Conservation (phyloP, 441 rosid species). For the Gossypium aridum region DNA sequence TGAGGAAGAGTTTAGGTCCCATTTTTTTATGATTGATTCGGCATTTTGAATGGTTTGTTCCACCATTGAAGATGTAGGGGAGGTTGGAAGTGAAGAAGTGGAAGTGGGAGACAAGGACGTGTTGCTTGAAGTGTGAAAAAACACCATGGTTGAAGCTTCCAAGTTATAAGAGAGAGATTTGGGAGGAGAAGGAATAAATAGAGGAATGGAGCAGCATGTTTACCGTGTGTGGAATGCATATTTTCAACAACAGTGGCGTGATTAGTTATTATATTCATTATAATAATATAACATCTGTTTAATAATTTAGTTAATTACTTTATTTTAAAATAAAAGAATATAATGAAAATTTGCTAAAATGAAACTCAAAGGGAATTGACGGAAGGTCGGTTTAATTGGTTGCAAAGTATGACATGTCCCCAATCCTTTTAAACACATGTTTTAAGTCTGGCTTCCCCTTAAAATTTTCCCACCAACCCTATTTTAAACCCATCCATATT, state of each 20-base stretch:
- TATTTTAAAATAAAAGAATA: no score
- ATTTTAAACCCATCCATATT: no score
- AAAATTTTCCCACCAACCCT: no score
- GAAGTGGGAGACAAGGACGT: not conserved
- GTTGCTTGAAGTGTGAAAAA: slow-evolving; percentile 11
- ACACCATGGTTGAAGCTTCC: slow-evolving; percentile 4
- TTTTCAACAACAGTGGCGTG: not conserved
- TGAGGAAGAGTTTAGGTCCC: slow-evolving; percentile 45
- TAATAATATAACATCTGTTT: no score
- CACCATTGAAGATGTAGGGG: slow-evolving; percentile 29
- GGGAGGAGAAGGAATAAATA: slow-evolving; percentile 6
- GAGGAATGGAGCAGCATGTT: not conserved
- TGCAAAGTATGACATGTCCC: no score
- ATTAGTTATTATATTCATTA: no score
- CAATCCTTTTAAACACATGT: no score
- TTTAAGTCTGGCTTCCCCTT: no score
- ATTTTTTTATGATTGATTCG: slow-evolving; percentile 43
- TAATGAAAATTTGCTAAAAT: no score
- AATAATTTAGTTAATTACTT: no score
- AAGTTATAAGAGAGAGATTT: not conserved
- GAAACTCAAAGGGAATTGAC: no score
- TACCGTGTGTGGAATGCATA: not conserved
- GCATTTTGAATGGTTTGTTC: slow-evolving; percentile 35
- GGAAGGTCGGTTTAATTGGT: no score
- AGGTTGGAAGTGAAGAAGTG: slow-evolving; percentile 18